A percentile compares a stretch with the other conserved stretches of the same genome.
phyloP scores from a whole-genome alignment of 169 alveolate genomes.

The Babesia gibsoni region DNA sequence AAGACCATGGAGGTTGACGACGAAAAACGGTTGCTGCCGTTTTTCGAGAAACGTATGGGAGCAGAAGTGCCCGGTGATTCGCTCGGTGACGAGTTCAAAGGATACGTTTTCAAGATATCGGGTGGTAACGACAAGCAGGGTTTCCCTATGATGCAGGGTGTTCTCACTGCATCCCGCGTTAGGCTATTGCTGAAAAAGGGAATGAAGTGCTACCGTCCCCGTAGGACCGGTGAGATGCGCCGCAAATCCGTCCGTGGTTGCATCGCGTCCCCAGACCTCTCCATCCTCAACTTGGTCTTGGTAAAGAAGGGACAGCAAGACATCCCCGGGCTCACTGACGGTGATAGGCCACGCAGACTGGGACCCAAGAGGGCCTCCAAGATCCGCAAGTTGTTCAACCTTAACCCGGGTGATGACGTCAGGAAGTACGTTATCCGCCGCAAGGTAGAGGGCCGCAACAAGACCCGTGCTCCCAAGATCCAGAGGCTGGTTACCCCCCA shows the following conservation, averaged over 20 bases:
- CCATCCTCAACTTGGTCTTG: constrained; percentile 93
- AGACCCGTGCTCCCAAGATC: constrained; percentile 95
- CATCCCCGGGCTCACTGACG: constrained; percentile 96
- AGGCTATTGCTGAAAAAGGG: constrained; percentile 86
- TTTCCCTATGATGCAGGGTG: constrained; percentile 99
- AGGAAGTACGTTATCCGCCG: constrained; percentile 92
- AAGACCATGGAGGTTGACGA: constrained; percentile 98
- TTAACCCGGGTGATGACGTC: constrained; percentile 91
- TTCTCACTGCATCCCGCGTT: constrained; percentile 86
- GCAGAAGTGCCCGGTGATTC: constrained; percentile 96
- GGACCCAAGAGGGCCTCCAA: constrained; percentile 99
- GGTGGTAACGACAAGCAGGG: constrained; percentile 99
- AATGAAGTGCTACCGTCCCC: constrained; percentile 95
- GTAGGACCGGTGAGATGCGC: constrained; percentile 97
- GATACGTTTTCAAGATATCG: constrained; percentile 89
- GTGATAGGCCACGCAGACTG: constrained; percentile 93
- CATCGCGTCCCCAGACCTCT: constrained; percentile 98
- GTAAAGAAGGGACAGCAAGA: constrained; percentile 97
- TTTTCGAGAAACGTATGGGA: constrained; percentile 98
- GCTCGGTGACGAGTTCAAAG: constrained; percentile 97
- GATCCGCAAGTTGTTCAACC: constrained; percentile 95
- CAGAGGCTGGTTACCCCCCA: constrained; percentile 99
- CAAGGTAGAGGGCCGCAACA: constrained; percentile 85
- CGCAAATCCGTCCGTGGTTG: constrained; percentile 99
- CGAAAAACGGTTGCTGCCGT: constrained; percentile 94